Evolutionary conservation across 371 early-diverging fungal species (phyloP).

Genomic region (Lichtheimia ornata): DNA sequence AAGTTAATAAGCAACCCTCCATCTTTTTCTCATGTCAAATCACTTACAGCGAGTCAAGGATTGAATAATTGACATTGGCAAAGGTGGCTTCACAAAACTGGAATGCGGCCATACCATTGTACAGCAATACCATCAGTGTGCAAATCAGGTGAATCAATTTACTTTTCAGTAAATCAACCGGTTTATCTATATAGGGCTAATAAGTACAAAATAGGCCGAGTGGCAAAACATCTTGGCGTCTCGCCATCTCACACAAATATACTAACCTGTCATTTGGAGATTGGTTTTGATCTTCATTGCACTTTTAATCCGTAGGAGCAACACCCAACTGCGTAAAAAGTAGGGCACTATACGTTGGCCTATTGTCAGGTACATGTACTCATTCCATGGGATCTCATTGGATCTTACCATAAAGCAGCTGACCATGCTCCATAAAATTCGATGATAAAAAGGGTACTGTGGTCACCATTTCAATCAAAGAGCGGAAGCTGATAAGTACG

Average conservation of each 20-base stretch:
- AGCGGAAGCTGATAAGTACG: constrained; percentile 49
- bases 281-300: constrained; percentile 61
- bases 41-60: constrained; percentile 50
- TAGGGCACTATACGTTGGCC: constrained; percentile 51
- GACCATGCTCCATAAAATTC: constrained; percentile 51
- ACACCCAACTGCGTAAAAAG: constrained; percentile 62
- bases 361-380: background rate
- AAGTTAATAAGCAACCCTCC: background rate
- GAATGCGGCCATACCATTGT: constrained; percentile 71
- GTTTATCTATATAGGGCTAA: constrained; percentile 22
- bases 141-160: constrained; percentile 64
- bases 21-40: background rate
- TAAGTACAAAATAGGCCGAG: background rate
- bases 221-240: too few relatives aligned
- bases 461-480: constrained; percentile 55
- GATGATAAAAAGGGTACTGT: constrained; percentile 57
- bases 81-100: constrained; percentile 70
- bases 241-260: background rate
- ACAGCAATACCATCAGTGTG: constrained; percentile 64
- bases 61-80: constrained; percentile 46
- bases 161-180: constrained; percentile 58
- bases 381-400: background rate
- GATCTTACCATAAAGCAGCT: constrained; percentile 49
- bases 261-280: constrained; percentile 47
- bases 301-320: constrained; percentile 58